phyloP scores from a whole-genome alignment of 352 stramenopile species.

The Aphanomyces astaci region DNA sequence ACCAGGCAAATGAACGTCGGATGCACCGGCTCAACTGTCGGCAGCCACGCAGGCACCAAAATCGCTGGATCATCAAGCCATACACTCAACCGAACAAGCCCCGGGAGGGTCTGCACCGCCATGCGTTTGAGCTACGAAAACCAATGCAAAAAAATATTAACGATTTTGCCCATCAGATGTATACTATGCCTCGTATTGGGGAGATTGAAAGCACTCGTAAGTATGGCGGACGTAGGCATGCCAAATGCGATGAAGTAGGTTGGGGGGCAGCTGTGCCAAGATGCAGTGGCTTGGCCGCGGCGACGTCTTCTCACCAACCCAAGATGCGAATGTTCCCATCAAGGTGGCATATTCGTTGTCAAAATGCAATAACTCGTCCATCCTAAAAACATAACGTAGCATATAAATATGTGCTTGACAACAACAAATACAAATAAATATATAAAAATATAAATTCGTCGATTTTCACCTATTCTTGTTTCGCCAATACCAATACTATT shows the following conservation, averaged over 20 bases:
- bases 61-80: slow-evolving; percentile 36
- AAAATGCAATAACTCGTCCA: neutral
- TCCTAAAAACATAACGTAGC: too few species aligned
- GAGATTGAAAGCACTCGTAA: slow-evolving; percentile 36
- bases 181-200: slow-evolving; percentile 31
- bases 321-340: slow-evolving; percentile 30
- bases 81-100: slow-evolving; percentile 41
- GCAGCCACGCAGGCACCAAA: slow-evolving; percentile 16
- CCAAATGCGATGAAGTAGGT: slow-evolving; percentile 34
- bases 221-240: slow-evolving; percentile 38
- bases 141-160: neutral
- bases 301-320: slow-evolving; percentile 26
- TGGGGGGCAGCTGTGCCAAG: neutral
- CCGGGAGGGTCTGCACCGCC: slow-evolving; percentile 44
- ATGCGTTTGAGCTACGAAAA: slow-evolving; percentile 53
- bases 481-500: too few species aligned
- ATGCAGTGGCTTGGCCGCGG: neutral
- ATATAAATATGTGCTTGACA: too few species aligned
- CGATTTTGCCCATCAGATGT: too few species aligned
- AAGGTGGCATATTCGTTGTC: slow-evolving; percentile 4
- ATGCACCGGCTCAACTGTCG: neutral
- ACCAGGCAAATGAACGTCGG: slow-evolving; percentile 28
- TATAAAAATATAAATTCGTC: too few species aligned
- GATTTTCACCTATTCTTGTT: too few species aligned
- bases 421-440: too few species aligned